A percentile compares a stretch with the other conserved stretches of the same genome.
These are phyloP conservation scores for Amanita fuliginea DNA, from an alignment of 768 basidiomycete genomes.

Conservation along the genomic window DNA sequence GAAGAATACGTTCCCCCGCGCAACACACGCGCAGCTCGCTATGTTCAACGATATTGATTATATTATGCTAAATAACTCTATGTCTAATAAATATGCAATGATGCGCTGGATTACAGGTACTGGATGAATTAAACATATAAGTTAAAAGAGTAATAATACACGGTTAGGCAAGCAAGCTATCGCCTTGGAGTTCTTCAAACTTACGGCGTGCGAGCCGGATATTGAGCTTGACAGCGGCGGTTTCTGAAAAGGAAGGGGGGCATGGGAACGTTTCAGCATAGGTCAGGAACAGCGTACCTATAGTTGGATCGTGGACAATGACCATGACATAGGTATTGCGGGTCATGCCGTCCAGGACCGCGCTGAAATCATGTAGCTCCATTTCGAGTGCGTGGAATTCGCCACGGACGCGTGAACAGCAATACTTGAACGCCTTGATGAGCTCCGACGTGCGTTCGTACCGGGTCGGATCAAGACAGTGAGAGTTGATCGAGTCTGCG, in stretches of 20 bases:
- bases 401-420: conserved; percentile 75
- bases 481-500: conserved; percentile 20
- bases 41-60: not conserved
- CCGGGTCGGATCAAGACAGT: conserved; percentile 53
- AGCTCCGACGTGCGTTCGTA: conserved; percentile 87
- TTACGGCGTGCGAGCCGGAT: conserved; percentile 78
- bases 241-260: conserved; percentile 41
- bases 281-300: conserved; percentile 42
- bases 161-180: conserved; percentile 33
- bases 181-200: conserved; percentile 83
- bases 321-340: conserved; percentile 88
- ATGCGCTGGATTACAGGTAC: not conserved
- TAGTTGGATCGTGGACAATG: conserved; percentile 79
- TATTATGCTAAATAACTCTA: not conserved
- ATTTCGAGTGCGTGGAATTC: conserved; percentile 84
- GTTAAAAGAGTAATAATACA: conserved; percentile 6
- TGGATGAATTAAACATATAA: not conserved
- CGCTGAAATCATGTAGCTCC: conserved; percentile 77
- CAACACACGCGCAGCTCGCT: conserved; percentile 23
- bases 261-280: conserved; percentile 2
- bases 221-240: conserved; percentile 80
- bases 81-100: not conserved
- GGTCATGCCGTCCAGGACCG: conserved; percentile 87
- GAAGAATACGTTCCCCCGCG: conserved; percentile 25
- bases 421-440: conserved; percentile 91